phyloP scores from a whole-genome alignment of 805 yeast genomes.

The Scheffersomyces amazonensis region DNA sequence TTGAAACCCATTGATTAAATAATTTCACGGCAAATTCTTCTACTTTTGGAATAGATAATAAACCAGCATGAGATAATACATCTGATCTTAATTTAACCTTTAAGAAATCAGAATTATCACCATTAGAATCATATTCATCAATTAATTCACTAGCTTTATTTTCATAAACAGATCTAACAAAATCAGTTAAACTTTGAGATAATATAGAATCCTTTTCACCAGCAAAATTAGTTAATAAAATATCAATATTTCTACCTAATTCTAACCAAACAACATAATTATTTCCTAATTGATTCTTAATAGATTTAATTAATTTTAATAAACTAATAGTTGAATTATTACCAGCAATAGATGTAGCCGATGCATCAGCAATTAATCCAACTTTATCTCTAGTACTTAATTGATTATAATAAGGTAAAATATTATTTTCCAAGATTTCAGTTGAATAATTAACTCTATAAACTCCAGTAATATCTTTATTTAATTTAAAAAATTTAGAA shows the following conservation, averaged over 20 bases:
- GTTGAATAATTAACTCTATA: slow-evolving; percentile 54
- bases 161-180: slow-evolving; percentile 25
- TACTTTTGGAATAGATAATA: slow-evolving; percentile 34
- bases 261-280: slow-evolving; percentile 56
- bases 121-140: slow-evolving; percentile 13
- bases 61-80: slow-evolving; percentile 40
- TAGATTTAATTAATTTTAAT: slow-evolving; percentile 37
- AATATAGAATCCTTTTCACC: slow-evolving; percentile 16
- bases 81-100: slow-evolving; percentile 33
- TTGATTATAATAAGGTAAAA: slow-evolving; percentile 33
- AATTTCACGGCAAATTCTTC: slow-evolving; percentile 29
- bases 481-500: slow-evolving; percentile 41
- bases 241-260: slow-evolving; percentile 38
- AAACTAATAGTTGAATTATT: slow-evolving; percentile 37
- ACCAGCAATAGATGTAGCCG: slow-evolving; percentile 49
- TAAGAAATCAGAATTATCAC: slow-evolving; percentile 22
- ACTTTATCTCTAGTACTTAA: slow-evolving; percentile 49
- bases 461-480: slow-evolving; percentile 49
- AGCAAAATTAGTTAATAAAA: slow-evolving; percentile 35
- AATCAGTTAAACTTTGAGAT: slow-evolving; percentile 23
- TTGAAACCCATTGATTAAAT: slow-evolving; percentile 21
- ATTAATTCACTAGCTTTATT: slow-evolving; percentile 24
- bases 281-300: slow-evolving; percentile 28
- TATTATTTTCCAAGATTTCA: slow-evolving; percentile 34
- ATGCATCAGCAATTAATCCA: slow-evolving; percentile 53